phyloP scores from a whole-genome alignment of 2,329 filamentous ascomycete genomes.

The Neophaeococcomyces aloes region DNA sequence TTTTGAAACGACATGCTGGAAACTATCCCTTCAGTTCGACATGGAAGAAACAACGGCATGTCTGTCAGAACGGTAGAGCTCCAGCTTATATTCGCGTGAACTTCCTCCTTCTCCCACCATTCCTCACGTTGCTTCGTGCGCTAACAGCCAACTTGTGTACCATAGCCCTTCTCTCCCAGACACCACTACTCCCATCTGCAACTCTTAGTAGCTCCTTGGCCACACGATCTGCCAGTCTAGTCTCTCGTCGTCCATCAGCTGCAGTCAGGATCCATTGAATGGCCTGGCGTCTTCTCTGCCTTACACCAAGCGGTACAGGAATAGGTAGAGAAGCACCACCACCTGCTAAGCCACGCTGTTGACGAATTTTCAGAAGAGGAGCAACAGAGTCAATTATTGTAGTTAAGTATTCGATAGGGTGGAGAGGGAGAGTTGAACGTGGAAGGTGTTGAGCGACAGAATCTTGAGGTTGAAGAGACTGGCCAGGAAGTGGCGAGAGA shows the following conservation, averaged over 20 bases:
- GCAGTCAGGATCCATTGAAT: constrained; percentile 82
- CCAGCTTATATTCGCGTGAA: not conserved
- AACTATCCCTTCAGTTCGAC: not conserved
- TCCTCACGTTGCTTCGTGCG: constrained; percentile 59
- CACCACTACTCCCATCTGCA: constrained; percentile 69
- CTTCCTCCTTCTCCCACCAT: constrained; percentile 23
- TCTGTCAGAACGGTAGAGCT: not conserved
- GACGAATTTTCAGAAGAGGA: constrained; percentile 70
- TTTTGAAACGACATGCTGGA: no score
- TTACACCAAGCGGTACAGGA: constrained; percentile 62
- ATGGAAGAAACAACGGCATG: not conserved
- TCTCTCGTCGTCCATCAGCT: constrained; percentile 66
- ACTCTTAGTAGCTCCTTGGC: constrained; percentile 80
- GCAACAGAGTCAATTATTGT: constrained; percentile 87
- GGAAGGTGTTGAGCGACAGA: constrained; percentile 56
- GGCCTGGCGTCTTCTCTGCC: constrained; percentile 67
- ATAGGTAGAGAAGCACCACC: constrained; percentile 77
- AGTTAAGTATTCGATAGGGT: constrained; percentile 81
- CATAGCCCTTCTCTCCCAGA: constrained; percentile 71
- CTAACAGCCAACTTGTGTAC: constrained; percentile 74
- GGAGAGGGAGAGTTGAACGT: constrained; percentile 67
- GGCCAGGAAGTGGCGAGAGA: constrained; percentile 49
- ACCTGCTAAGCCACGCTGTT: constrained; percentile 66
- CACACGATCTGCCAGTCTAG: constrained; percentile 64
- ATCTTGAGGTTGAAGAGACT: constrained; percentile 6